Percentiles rank a stretch among this genome's conserved stretches.
These are phyloP conservation scores for Cryptosporidium baileyi DNA, from an alignment of 169 alveolate species.

Conservation along the genomic window DNA sequence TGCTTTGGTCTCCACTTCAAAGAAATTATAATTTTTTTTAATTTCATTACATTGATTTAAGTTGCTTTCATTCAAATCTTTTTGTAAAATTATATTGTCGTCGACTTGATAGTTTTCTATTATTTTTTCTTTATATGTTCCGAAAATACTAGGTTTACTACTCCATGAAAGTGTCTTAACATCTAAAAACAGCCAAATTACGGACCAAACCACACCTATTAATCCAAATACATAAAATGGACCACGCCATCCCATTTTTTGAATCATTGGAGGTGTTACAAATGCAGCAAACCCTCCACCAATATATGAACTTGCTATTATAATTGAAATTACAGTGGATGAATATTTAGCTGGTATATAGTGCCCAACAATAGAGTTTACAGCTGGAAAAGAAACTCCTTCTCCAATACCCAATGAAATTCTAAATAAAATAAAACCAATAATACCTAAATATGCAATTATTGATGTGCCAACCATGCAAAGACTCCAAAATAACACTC, in stretches of 20 bases:
- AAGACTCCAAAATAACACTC: constrained; percentile 61
- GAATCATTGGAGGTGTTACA: constrained; percentile 60
- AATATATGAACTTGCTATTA: constrained; percentile 54
- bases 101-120: not conserved
- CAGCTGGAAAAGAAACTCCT: constrained; percentile 67
- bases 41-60: not conserved
- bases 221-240: constrained; percentile 49
- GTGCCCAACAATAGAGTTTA: constrained; percentile 51
- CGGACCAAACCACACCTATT: constrained; percentile 47
- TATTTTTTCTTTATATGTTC: not conserved
- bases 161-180: constrained; percentile 19
- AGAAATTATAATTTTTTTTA: not conserved
- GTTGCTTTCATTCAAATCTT: no score
- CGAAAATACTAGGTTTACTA: constrained; percentile 8
- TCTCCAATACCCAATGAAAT: constrained; percentile 53
- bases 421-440: constrained; percentile 40
- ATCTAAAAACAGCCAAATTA: constrained; percentile 59
- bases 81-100: no score
- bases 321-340: constrained; percentile 33
- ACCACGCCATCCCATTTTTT: constrained; percentile 50
- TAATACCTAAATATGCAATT: constrained; percentile 1
- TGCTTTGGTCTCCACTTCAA: not conserved
- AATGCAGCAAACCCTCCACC: constrained; percentile 68
- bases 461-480: constrained; percentile 42
- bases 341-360: constrained; percentile 33